Base-by-base conservation (phyloP, 176 grass and related monocot species). In the Triticum monococcum region DNA sequence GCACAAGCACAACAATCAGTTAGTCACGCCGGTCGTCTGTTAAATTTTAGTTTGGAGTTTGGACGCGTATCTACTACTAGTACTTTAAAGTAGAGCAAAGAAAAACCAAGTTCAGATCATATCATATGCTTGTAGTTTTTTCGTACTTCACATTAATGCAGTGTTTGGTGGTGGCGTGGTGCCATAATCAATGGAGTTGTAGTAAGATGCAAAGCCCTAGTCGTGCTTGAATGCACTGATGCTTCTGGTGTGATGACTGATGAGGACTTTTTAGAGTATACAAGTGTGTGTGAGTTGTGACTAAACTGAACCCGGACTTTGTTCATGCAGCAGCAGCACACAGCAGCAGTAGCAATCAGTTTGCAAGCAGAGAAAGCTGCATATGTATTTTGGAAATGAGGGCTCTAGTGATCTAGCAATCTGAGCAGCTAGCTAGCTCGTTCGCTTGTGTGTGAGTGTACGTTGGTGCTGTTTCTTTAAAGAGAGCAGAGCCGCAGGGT, bases 391-490 rank as follows among this genome's bases (percentile, higher is more conserved):
- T 71, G 77, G 57, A 66, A 57, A 45, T 72, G 79, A 82, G 78
- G 78, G 63, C 72, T 78, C 69, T 81, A 38, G 77, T 50, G 72
- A 75, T 56, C 84, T 64, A 83, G 79, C 84, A 13, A 71, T 25
- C 16, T 62, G 82, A 20, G 50, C 40, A 35, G 28, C 26, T 71
- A 74, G 25, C 69, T 81, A 43, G 35, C 18, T 40, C 20, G 74
- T 84, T 68, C 75, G 59, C 81, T 41, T 78, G 52, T 52, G 36
- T 72, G 83, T 60, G 46, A 68, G 63, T 85, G 77, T 75, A 75
- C 43, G 72, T 77, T 87, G 85, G 76, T 63, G 77, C 31, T 78
- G 89, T 80, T 82, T 75, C 71, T 88, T 91, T 72, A 88, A 82
- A 88, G 86, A 88, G 78, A 64, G 69, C 50, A 75, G 41, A 81